Evolutionary conservation across 495 filamentous ascomycete genomes (phyloP).

Genomic region (Chaetomium cochliodes): DNA sequence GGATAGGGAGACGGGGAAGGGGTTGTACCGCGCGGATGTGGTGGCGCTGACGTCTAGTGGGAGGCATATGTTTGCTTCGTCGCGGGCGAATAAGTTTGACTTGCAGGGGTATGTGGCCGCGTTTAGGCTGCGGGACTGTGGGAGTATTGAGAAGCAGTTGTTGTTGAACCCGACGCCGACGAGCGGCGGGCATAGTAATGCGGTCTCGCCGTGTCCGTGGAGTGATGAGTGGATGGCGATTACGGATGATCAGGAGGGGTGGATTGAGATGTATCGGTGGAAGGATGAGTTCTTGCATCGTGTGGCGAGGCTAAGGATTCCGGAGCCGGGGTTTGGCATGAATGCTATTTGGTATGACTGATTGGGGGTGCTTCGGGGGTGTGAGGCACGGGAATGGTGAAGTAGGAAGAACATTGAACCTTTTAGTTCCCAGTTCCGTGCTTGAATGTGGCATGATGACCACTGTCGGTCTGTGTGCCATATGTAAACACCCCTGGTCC

Average conservation of each 20-base stretch:
- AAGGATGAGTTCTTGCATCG: constrained; percentile 72
- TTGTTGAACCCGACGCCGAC: constrained; percentile 80
- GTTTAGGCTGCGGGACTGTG: constrained; percentile 66
- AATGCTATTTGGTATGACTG: constrained; percentile 89
- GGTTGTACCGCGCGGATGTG: constrained; percentile 75
- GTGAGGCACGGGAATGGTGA: no score
- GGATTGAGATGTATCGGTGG: constrained; percentile 83
- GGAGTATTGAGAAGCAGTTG: constrained; percentile 71
- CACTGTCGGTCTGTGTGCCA: background rate
- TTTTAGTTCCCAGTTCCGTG: background rate
- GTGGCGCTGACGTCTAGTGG: constrained; percentile 64
- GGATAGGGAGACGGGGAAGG: constrained; percentile 43
- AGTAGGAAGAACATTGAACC: no score
- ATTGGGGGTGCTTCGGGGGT: background rate
- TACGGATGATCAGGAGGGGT: constrained; percentile 80
- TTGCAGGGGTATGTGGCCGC: constrained; percentile 78
- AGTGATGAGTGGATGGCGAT: constrained; percentile 82
- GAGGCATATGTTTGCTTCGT: constrained; percentile 75
- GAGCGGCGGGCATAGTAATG: constrained; percentile 81
- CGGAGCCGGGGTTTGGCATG: constrained; percentile 83
- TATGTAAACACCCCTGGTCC: no score
- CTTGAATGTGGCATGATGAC: no score
- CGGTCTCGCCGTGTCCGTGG: constrained; percentile 74
- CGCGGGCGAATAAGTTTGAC: constrained; percentile 69
- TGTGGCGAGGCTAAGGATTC: constrained; percentile 70